These are phyloP conservation scores for Lipomyces starkeyi DNA, from an alignment of 805 yeast species.

Conservation along the genomic window DNA sequence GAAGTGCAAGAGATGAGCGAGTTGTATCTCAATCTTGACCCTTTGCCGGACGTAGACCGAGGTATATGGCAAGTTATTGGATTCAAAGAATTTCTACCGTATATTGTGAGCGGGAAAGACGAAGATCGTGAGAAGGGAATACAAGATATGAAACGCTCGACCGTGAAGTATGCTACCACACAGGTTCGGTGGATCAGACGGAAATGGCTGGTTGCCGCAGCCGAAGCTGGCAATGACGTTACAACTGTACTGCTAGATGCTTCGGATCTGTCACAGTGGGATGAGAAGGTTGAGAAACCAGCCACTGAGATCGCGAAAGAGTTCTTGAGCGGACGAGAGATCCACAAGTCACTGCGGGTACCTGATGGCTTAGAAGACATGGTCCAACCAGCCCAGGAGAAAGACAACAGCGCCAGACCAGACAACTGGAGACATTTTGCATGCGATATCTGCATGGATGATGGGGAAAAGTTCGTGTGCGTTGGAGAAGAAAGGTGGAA, in stretches of 20 bases:
- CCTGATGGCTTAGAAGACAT: conserved; percentile 40
- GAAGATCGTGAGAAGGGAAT: conserved; percentile 54
- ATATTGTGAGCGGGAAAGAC: conserved; percentile 50
- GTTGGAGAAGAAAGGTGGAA: conserved; percentile 78
- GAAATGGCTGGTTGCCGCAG: conserved; percentile 57
- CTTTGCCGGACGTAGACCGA: conserved; percentile 60
- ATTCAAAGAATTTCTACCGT: conserved; percentile 85
- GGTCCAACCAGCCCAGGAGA: conserved; percentile 12
- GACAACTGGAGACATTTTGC: conserved; percentile 67
- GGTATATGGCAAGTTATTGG: conserved; percentile 97
- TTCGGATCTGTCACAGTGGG: conserved; percentile 70
- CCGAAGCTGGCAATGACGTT: conserved; percentile 52
- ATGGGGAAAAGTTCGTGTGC: conserved; percentile 62
- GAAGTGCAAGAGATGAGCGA: conserved; percentile 70
- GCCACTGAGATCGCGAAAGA: conserved; percentile 58
- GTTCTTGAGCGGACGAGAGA: conserved; percentile 46
- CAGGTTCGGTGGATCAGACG: conserved; percentile 92
- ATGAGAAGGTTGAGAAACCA: conserved; percentile 56
- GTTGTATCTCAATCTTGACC: conserved; percentile 42
- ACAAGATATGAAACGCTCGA: conserved; percentile 79
- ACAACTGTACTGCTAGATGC: conserved; percentile 76
- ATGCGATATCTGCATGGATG: conserved; percentile 70
- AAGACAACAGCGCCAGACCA: conserved; percentile 26
- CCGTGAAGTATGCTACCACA: conserved; percentile 83
- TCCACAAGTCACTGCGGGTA: conserved; percentile 30